Evolutionary conservation across 495 filamentous ascomycete genomes (phyloP).

Genomic region (Cairneyella variabilis): DNA sequence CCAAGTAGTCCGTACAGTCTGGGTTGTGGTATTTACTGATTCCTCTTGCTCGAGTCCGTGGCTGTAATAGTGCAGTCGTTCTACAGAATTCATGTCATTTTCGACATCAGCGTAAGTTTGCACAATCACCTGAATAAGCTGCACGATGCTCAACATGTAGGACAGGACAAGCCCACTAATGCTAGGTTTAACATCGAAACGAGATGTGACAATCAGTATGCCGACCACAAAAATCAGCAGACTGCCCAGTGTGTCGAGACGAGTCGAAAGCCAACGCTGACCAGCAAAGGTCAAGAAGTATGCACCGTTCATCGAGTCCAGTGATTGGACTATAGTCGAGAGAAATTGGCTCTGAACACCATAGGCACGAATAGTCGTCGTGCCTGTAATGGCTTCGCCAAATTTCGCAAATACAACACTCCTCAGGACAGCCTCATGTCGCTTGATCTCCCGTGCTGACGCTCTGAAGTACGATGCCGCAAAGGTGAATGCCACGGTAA

Average conservation of each 20-base stretch:
- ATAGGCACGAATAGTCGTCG: conserved; percentile 81
- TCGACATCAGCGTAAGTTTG: conserved; percentile 90
- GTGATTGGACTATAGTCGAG: conserved; percentile 54
- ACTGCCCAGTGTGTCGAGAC: conserved; percentile 77
- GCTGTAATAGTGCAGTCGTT: conserved; percentile 89
- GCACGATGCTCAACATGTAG: conserved; percentile 86
- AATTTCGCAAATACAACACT: conserved; percentile 83
- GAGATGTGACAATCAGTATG: conserved; percentile 88
- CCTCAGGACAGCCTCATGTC: conserved; percentile 84
- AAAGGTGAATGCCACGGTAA: conserved; percentile 72
- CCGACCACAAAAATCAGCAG: conserved; percentile 78
- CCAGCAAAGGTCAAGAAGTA: conserved; percentile 92
- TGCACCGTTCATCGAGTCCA: conserved; percentile 85
- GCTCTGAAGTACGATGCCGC: conserved; percentile 82
- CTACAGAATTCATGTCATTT: conserved; percentile 91
- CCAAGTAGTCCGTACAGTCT: conserved; percentile 26
- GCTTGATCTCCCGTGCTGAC: conserved; percentile 87
- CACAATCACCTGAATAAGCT: conserved; percentile 89
- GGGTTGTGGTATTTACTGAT: conserved; percentile 55
- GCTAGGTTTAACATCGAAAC: conserved; percentile 75
- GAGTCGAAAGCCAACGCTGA: conserved; percentile 81
- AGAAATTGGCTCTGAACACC: conserved; percentile 71
- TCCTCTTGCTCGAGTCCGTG: conserved; percentile 60
- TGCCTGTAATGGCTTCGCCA: conserved; percentile 76
- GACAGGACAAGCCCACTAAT: conserved; percentile 82